These are phyloP conservation scores for Chlamydomonas reinhardtii DNA, from an alignment of 163 green algal genomes.

Conservation along the genomic window DNA sequence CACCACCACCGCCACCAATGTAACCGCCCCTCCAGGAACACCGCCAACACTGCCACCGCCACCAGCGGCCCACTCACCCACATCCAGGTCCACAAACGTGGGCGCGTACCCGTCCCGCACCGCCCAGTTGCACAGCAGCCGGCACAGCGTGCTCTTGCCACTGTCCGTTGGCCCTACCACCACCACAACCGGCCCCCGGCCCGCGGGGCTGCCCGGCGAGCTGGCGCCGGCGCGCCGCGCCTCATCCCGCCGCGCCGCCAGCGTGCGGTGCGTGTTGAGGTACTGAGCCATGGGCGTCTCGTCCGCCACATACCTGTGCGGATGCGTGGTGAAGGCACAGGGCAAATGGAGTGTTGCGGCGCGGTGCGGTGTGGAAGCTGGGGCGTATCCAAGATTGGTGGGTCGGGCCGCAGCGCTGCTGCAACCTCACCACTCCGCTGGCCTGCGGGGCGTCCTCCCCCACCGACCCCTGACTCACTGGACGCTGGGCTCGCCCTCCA, in stretches of 20 bases:
- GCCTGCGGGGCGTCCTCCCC: not conserved
- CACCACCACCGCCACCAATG: too few relatives aligned
- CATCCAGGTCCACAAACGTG: slow-evolving; percentile 92
- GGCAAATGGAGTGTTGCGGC: not conserved
- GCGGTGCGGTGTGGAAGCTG: not conserved
- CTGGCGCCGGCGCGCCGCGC: slow-evolving; percentile 49
- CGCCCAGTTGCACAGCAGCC: slow-evolving; percentile 92
- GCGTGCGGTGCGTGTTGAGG: slow-evolving; percentile 85
- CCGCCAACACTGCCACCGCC: not conserved
- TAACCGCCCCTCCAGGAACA: too few relatives aligned
- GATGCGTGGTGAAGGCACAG: not conserved
- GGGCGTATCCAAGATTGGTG: too few relatives aligned
- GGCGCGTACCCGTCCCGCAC: slow-evolving; percentile 80
- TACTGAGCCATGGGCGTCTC: slow-evolving; percentile 94
- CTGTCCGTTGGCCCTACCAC: slow-evolving; percentile 86
- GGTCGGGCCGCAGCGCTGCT: too few relatives aligned
- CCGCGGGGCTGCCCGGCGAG: not conserved
- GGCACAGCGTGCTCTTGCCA: slow-evolving; percentile 89
- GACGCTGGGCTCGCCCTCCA: slow-evolving; percentile 64
- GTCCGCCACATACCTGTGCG: slow-evolving; percentile 79
- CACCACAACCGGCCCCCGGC: slow-evolving; percentile 71
- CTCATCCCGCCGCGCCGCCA: slow-evolving; percentile 79
- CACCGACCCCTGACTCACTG: slow-evolving; percentile 53
- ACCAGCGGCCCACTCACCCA: slow-evolving; percentile 71
- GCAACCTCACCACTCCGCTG: not conserved